phyloP scores from a whole-genome alignment of 2,329 filamentous ascomycete species.

The Colletotrichum cordylinicola region DNA sequence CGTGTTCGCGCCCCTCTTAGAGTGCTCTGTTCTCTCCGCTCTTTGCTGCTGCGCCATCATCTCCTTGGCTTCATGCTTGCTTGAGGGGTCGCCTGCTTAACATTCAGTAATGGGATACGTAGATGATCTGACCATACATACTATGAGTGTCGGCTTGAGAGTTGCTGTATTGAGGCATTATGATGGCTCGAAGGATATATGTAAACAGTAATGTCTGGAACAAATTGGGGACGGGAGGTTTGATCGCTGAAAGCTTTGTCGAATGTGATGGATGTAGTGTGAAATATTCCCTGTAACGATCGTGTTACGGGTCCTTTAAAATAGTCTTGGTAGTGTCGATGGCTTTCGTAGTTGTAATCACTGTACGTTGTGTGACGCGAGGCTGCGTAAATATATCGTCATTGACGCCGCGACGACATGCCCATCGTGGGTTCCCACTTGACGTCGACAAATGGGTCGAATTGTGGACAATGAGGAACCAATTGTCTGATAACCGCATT shows the following conservation, averaged over 20 bases:
- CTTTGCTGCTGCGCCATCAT: neutral
- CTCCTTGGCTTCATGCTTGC: neutral
- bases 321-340: neutral
- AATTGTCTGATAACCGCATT: neutral
- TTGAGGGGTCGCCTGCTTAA: neutral
- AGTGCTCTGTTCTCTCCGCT: neutral
- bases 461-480: neutral
- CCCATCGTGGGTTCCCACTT: neutral
- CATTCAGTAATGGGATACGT: neutral
- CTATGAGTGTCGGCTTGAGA: neutral
- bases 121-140: neutral
- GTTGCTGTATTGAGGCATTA: neutral
- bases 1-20: constrained; percentile 7
- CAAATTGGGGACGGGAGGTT: neutral
- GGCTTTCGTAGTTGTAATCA: neutral
- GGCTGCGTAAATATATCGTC: neutral
- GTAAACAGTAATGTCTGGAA: neutral
- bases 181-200: neutral
- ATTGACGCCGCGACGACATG: neutral
- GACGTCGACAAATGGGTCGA: neutral
- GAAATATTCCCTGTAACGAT: neutral
- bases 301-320: neutral
- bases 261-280: neutral
- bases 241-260: neutral
- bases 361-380: neutral